Base-by-base conservation (phyloP, 768 basidiomycete genomes). In the Phallus indusiatus region DNA sequence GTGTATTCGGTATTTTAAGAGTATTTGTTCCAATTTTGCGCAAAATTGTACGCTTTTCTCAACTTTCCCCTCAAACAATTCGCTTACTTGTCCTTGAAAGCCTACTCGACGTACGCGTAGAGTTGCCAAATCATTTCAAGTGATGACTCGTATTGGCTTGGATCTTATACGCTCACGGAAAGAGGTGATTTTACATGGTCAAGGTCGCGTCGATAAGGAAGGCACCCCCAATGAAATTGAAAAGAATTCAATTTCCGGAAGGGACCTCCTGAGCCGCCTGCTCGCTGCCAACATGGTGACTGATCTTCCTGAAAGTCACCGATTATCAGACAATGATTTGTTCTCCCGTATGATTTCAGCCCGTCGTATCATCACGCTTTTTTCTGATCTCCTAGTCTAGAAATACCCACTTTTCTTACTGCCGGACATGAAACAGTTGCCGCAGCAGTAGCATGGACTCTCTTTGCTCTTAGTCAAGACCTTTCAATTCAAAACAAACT, bases 221-320 rank as follows among this genome's bases (percentile, higher is more conserved):
- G 52, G n/a, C 1, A 55, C 33, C 17, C 34, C 48, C 11, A 33
- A 28, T 28, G 4, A 28, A 28, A 7, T 36, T 34, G 62, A 63
- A 20, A 60, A 52, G 52, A 56, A 37, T 16, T 60, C 37, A 14
- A 33, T 72, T 12, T 64, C 62, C 0, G 74, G 73, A 20, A 76
- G 81, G 17, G 85, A 87, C 70, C 66, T 88, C 2, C 71, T 88
- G 3, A 81, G 81, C 0, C 64, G 86, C 24, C 72, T 88, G 2
- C 72, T 87, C 48, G 75, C 76, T 60, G 85, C 85, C 2, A 88
- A 88, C 65, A 78, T 83, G 71, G 78, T 81, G 0, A 78, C 76
- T 0, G 82, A 88, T 65, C 63, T 84, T 4, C 77, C 79, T 0
- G 77, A 78, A 6, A 71, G 63, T 50, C 83, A 85, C 65, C 72